phyloP scores from a whole-genome alignment of 2,329 filamentous ascomycete species.

The Gnomoniopsis smithogilvyi region DNA sequence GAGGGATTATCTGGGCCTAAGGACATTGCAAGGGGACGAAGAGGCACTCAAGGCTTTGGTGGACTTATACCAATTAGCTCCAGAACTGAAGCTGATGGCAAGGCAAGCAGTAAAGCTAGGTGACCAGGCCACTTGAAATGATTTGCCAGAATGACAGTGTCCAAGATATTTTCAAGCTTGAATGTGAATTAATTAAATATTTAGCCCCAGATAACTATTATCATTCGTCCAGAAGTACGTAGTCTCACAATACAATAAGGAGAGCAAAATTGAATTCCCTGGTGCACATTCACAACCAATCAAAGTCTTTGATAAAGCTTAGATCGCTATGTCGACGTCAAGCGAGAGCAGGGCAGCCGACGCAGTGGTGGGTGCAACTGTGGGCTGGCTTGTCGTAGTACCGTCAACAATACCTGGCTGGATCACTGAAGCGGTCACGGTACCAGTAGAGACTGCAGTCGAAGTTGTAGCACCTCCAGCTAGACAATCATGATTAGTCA shows the following conservation, averaged over 20 bases:
- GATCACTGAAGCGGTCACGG: conserved; percentile 2
- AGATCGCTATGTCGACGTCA: background rate
- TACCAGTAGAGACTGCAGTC: background rate
- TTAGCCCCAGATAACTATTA: too few relatives aligned
- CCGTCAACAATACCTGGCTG: conserved; percentile 5
- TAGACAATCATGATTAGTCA: background rate
- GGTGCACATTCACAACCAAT: too few relatives aligned
- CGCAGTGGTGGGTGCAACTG: background rate
- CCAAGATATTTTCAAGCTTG: background rate
- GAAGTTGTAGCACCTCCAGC: background rate
- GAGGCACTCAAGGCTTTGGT: conserved; percentile 3
- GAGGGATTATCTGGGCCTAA: background rate
- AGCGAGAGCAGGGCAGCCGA: background rate
- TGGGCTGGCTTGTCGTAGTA: background rate
- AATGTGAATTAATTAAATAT: too few relatives aligned
- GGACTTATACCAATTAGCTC: background rate
- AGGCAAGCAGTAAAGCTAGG: background rate
- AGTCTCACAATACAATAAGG: too few relatives aligned
- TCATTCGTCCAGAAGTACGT: too few relatives aligned
- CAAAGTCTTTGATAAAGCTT: background rate
- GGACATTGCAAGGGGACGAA: background rate
- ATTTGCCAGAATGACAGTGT: background rate
- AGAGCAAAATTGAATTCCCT: too few relatives aligned
- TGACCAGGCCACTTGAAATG: background rate
- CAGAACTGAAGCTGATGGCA: background rate